These are phyloP conservation scores for Anacardium occidentale DNA, from an alignment of 345 rosid species.

Conservation along the genomic window DNA sequence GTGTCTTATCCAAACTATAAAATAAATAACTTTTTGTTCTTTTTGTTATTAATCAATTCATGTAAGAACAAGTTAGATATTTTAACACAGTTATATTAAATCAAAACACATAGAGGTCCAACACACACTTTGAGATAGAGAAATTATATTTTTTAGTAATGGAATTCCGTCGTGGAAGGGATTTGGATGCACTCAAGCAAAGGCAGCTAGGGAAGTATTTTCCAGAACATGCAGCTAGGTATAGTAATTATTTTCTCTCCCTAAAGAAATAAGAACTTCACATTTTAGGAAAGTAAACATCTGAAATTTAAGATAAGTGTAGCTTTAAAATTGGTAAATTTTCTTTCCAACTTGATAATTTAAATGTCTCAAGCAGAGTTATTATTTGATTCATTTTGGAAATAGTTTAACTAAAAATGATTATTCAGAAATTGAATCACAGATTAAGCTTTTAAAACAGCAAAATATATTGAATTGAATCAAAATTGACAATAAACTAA, in stretches of 20 bases:
- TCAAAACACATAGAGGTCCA: too few species aligned
- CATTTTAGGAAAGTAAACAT: not conserved
- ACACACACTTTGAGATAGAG: slow-evolving; percentile 84
- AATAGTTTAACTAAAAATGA: too few species aligned
- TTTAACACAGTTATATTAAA: too few species aligned
- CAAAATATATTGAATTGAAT: too few species aligned
- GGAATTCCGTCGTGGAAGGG: slow-evolving; percentile 98
- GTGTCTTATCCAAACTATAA: too few species aligned
- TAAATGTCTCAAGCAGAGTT: not conserved
- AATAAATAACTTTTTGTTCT: too few species aligned
- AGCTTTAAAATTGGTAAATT: not conserved
- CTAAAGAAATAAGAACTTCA: not conserved
- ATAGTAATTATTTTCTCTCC: slow-evolving; percentile 11
- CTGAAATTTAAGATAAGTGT: not conserved
- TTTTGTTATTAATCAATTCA: too few species aligned
- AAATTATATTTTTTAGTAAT: slow-evolving; percentile 75
- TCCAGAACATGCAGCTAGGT: slow-evolving; percentile 91
- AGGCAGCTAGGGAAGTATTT: slow-evolving; percentile 84
- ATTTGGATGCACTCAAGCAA: slow-evolving; percentile 75
- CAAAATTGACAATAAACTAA: too few species aligned
- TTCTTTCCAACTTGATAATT: not conserved
- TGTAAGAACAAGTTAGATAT: too few species aligned
- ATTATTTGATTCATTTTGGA: too few species aligned
- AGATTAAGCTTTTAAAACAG: too few species aligned
- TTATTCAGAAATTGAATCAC: too few species aligned